phyloP scores from a whole-genome alignment of 116 monocot genomes.

The Cymodocea nodosa region DNA sequence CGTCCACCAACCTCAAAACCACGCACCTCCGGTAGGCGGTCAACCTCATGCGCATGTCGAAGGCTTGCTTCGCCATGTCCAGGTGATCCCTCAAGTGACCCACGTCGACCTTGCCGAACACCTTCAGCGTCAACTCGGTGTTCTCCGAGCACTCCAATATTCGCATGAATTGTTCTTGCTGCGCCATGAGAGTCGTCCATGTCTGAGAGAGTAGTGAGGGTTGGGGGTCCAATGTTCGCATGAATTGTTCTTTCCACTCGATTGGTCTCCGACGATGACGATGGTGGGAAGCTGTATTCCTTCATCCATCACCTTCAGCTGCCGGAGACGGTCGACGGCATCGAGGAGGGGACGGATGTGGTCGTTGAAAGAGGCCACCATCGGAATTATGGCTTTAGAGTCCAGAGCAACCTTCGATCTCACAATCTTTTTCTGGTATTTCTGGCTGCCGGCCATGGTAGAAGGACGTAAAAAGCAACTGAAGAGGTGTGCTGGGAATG shows the following conservation, averaged over 20 bases:
- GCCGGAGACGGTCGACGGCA: constrained; percentile 49
- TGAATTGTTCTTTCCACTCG: too few species aligned
- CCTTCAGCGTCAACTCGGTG: background rate
- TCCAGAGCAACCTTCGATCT: too few species aligned
- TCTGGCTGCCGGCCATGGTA: too few species aligned
- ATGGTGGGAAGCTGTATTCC: constrained; percentile 66
- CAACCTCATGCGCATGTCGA: constrained; percentile 46
- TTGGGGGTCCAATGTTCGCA: too few species aligned
- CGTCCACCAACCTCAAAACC: constrained; percentile 34
- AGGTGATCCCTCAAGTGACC: constrained; percentile 7
- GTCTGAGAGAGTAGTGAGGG: constrained; percentile 19
- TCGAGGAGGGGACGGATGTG: too few species aligned
- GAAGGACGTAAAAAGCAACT: too few species aligned
- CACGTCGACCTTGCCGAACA: constrained; percentile 7
- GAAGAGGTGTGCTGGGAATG: too few species aligned
- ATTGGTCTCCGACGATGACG: constrained; percentile 64
- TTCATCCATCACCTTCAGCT: constrained; percentile 58
- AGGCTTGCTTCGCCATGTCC: constrained; percentile 25
- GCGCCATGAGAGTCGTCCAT: constrained; percentile 8
- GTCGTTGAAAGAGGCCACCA: too few species aligned
- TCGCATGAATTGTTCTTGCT: constrained; percentile 8
- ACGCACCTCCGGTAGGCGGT: constrained; percentile 41
- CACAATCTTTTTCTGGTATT: too few species aligned
- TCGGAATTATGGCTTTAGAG: too few species aligned
- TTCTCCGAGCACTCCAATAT: too few species aligned